Conservation (phyloP, 306 rosid species). For the Purshia tridentata region DNA sequence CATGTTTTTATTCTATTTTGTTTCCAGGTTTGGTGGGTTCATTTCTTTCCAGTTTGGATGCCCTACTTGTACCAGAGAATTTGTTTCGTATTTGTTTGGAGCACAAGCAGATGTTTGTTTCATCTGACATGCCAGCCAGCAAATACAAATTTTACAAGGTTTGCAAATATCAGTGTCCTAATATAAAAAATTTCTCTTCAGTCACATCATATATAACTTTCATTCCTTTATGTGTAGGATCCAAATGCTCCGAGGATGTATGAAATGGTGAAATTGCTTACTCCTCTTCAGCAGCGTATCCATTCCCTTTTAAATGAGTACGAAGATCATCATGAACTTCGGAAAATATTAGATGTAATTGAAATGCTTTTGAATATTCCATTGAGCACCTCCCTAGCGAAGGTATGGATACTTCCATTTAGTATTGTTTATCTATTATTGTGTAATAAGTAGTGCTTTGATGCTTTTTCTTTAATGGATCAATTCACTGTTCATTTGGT, state of each 20-base stretch:
- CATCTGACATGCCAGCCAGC: conserved; percentile 38
- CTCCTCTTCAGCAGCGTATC: conserved; percentile 55
- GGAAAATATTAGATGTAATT: conserved; percentile 52
- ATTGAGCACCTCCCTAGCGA: conserved; percentile 59
- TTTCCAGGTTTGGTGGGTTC: conserved; percentile 51
- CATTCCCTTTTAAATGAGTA: conserved; percentile 45
- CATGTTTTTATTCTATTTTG: background rate
- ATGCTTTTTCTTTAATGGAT: background rate
- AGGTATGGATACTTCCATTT: conserved; percentile 45
- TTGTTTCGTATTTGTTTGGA: conserved; percentile 70
- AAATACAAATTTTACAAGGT: conserved; percentile 89
- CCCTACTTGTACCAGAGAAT: conserved; percentile 75
- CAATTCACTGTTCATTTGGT: background rate
- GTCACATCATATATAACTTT: conserved; percentile 20
- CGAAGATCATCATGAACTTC: conserved; percentile 66
- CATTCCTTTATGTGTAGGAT: conserved; percentile 47
- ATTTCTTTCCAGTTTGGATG: conserved; percentile 58
- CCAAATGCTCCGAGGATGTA: conserved; percentile 72
- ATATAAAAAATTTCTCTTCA: conserved; percentile 11
- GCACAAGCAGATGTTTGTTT: conserved; percentile 44
- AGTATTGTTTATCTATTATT: background rate
- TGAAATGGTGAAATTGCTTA: conserved; percentile 63
- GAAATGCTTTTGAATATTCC: conserved; percentile 72
- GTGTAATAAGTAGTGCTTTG: background rate
- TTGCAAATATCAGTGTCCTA: conserved; percentile 5